Base-by-base conservation (phyloP, 306 rosid genomes). In the Geum urbanum region DNA sequence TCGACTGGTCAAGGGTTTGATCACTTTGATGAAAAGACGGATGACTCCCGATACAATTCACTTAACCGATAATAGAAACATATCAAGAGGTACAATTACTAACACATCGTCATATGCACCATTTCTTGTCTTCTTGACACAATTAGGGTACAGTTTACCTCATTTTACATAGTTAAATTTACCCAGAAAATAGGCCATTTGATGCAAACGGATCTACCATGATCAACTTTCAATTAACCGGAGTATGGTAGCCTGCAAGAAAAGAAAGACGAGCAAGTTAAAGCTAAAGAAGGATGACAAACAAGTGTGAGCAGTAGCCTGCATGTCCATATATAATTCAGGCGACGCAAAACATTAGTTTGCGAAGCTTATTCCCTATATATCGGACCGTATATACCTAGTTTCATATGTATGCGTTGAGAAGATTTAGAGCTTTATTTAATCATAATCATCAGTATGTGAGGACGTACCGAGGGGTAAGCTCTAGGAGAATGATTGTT, bases 221-320 rank as follows among this genome's bases (percentile, higher is more conserved):
- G 6, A 19, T 12, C 52, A 19, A 63, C 35, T 11, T 48, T 46
- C 57, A 35, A 9, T 86, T 82, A 86, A n/a, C 95, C 89, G 1
- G 71, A 9, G 62, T 82, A 88, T 3, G 95, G 87, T 49, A 88
- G 75, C 84, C 95, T 88, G 86, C 83, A 56, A 35, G 75, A 67
- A 12, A 22, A 22, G 37, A 32, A 32, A 32, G 37, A 32, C 37
- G 37, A 32, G 37, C 4, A 20, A 22, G 49, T 63, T 14, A 73
- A 58, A 15, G 12, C 8, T 40, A 41, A 2, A 12, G n/a, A 39
- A 3, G 3, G 11, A 12, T 13, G 20, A 39, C 11, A 52, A n/a
- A 7, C 16, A 35, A 18, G 32, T 37, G 46, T 59, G 45, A 11
- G 45, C 45, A 59, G 18, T 57, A 24, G 10, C 8, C 6, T 27